Base-by-base conservation (phyloP, 805 yeast genomes). In the Myxozyma vanderwaltii region DNA sequence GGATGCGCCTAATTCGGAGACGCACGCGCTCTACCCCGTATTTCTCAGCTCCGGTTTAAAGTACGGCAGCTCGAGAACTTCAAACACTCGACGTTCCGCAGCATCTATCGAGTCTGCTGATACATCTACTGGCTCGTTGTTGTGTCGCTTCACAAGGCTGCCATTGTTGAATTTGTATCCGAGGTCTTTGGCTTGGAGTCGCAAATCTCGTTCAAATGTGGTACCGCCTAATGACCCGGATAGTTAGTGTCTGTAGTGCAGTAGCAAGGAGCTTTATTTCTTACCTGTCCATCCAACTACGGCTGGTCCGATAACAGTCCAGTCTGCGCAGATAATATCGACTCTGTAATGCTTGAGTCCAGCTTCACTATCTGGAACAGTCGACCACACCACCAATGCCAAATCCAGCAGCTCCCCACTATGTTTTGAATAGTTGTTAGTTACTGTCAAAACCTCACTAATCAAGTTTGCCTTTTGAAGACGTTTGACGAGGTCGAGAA, bases 261-360 rank as follows among this genome's bases (percentile, higher is more conserved):
- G n/a, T n/a, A n/a, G n/a, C n/a, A n/a, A n/a, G n/a, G n/a, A n/a
- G n/a, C n/a, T n/a, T n/a, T 13, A 17, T 35, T 13, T 17, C 61
- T 10, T 43, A 53, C 67, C 67, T n/a, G 67, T 64, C 67, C 67
- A 64, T 26, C 67, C 67, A 24, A 64, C 60, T 1, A 64, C 47
- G 3, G 67, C 67, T 7, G 63, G 23, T 13, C 67, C 67, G 33
- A 57, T 39, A 24, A 54, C 41, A 10, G 35, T 38, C 58, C 68
- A 66, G 26, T 65, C 62, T 5, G 54, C 62, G 29, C 60, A 44
- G 27, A 64, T 64, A 8, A 64, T 49, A 35, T 64, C 67, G 19
- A 64, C 67, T n/a, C 67, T 49, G 27, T 51, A 41, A 21, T 64
- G 61, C 10, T 27, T 23, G 26, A 55, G 10, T 10, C 17, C 17